These are phyloP conservation scores for Tephrocybe rancida DNA, from an alignment of 768 basidiomycete genomes.

Conservation along the genomic window DNA sequence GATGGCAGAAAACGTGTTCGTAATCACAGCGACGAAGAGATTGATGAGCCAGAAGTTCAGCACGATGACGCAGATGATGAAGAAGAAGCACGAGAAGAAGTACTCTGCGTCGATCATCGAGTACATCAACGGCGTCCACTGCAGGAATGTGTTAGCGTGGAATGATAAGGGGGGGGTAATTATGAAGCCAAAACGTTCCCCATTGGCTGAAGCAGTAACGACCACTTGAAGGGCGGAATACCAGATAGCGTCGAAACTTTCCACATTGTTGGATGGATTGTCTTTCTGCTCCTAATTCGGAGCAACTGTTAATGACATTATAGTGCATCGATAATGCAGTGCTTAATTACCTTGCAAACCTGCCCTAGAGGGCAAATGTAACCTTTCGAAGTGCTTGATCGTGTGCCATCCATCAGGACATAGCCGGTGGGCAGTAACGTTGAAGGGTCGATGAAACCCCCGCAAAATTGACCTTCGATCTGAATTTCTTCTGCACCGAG, in stretches of 20 bases:
- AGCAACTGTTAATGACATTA: background rate
- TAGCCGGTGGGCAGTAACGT: conserved; percentile 49
- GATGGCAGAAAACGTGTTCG: conserved; percentile 89
- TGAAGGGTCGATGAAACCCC: conserved; percentile 72
- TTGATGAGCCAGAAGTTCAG: conserved; percentile 96
- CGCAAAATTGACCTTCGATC: conserved; percentile 66
- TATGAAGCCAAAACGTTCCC: conserved; percentile 52
- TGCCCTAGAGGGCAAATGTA: conserved; percentile 90
- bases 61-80: conserved; percentile 80
- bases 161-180: background rate
- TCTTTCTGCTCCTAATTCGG: conserved; percentile 64
- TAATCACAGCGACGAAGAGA: conserved; percentile 94
- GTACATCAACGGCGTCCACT: conserved; percentile 90
- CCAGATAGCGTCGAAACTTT: conserved; percentile 91
- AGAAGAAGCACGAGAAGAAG: conserved; percentile 86
- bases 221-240: conserved; percentile 81
- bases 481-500: conserved; percentile 52
- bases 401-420: conserved; percentile 29
- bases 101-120: conserved; percentile 87
- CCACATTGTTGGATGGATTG: conserved; percentile 67
- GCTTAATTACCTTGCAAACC: conserved; percentile 62
- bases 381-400: conserved; percentile 57
- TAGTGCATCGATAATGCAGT: background rate
- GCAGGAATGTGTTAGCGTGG: background rate
- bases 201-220: conserved; percentile 79